Evolutionary conservation across 768 basidiomycete genomes (phyloP).

Genomic region (Tylopilus cervinicoccineus): DNA sequence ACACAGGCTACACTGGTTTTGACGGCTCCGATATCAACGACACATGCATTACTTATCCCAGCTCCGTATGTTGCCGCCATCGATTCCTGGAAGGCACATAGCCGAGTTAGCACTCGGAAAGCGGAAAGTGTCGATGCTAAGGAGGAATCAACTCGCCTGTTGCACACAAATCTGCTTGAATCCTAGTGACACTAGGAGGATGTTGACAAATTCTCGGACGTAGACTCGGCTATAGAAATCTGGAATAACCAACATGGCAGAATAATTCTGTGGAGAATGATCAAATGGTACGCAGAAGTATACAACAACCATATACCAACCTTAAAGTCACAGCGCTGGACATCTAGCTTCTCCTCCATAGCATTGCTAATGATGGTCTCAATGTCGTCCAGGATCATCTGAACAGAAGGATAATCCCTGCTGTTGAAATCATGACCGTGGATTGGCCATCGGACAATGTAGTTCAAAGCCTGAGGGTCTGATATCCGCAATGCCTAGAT

Average conservation of each 20-base stretch:
- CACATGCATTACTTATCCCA: constrained; percentile 91
- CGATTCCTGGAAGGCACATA: constrained; percentile 59
- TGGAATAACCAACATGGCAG: constrained; percentile 84
- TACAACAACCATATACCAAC: constrained; percentile 35
- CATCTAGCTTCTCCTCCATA: constrained; percentile 57
- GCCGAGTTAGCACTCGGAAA: background rate
- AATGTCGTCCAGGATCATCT: constrained; percentile 73
- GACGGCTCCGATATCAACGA: constrained; percentile 89
- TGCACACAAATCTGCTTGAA: constrained; percentile 93
- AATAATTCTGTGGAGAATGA: constrained; percentile 59
- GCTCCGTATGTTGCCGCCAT: constrained; percentile 93
- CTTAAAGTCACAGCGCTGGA: constrained; percentile 54
- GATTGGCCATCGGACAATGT: constrained; percentile 79
- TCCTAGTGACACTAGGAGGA: constrained; percentile 75
- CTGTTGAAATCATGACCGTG: constrained; percentile 80
- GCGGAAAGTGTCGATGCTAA: background rate
- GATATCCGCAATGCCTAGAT: constrained; percentile 64
- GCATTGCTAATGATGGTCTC: constrained; percentile 61
- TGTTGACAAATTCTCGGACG: constrained; percentile 69
- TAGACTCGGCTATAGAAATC: constrained; percentile 88
- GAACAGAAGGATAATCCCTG: constrained; percentile 67
- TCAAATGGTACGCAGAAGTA: background rate
- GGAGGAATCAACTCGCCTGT: constrained; percentile 49
- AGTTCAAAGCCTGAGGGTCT: constrained; percentile 65
- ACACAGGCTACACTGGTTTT: constrained; percentile 87